Conservation (phyloP, 2,329 filamentous ascomycete genomes). For the Bipolaris oryzae region DNA sequence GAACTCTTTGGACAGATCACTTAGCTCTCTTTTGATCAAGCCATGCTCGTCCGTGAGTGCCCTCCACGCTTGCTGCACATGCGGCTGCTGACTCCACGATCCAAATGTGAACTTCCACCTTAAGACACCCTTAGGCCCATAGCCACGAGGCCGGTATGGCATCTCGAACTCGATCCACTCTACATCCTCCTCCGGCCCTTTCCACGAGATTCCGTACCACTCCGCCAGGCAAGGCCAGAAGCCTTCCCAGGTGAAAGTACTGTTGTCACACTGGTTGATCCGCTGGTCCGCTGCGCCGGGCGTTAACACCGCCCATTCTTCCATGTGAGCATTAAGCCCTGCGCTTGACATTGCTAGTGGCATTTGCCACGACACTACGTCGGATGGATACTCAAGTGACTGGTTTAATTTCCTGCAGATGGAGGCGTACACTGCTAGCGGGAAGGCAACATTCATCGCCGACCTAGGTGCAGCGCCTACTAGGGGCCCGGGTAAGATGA, state of each 20-base stretch:
- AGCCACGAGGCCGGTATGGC: slow-evolving; percentile 42
- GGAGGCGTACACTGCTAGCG: slow-evolving; percentile 58
- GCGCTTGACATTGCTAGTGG: slow-evolving; percentile 53
- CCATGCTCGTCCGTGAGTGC: slow-evolving; percentile 52
- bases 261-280: slow-evolving; percentile 58
- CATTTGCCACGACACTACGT: slow-evolving; percentile 53
- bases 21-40: slow-evolving; percentile 50
- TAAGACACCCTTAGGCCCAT: slow-evolving; percentile 51
- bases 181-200: slow-evolving; percentile 28
- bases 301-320: slow-evolving; percentile 59
- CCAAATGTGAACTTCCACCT: slow-evolving; percentile 52
- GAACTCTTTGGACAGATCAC: slow-evolving; percentile 53
- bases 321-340: slow-evolving; percentile 56
- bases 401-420: slow-evolving; percentile 53
- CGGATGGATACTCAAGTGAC: slow-evolving; percentile 54
- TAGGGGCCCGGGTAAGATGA: slow-evolving; percentile 57
- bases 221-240: slow-evolving; percentile 56
- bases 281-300: slow-evolving; percentile 52
- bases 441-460: slow-evolving; percentile 58
- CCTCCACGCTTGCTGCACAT: slow-evolving; percentile 55
- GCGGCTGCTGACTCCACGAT: slow-evolving; percentile 54
- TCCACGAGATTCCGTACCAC: slow-evolving; percentile 44
- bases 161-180: slow-evolving; percentile 42
- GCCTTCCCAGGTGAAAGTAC: slow-evolving; percentile 54
- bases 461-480: slow-evolving; percentile 57